Conservation (phyloP, 805 yeast genomes). For the Kodamaea lidongshanica region DNA sequence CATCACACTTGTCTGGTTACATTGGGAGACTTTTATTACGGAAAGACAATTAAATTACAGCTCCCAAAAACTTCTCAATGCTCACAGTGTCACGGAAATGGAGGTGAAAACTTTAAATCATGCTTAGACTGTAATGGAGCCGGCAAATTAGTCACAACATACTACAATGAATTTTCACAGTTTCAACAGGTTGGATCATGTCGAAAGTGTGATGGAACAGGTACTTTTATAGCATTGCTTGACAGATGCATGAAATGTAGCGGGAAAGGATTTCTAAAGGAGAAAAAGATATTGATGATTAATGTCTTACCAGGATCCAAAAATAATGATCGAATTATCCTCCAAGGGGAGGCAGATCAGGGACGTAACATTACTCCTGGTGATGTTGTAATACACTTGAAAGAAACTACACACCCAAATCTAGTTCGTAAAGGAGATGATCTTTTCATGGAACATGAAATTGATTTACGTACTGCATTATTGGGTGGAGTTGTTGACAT, state of each 20-base stretch:
- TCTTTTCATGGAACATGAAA: slow-evolving; percentile 37
- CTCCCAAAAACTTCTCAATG: slow-evolving; percentile 49
- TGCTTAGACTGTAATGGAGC: slow-evolving; percentile 40
- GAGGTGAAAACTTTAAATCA: slow-evolving; percentile 36
- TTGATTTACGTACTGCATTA: slow-evolving; percentile 50
- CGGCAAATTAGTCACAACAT: slow-evolving; percentile 41
- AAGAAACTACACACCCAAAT: slow-evolving; percentile 31
- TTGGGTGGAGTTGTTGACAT: slow-evolving; percentile 48
- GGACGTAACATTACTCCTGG: slow-evolving; percentile 56
- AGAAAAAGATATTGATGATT: slow-evolving; percentile 46
- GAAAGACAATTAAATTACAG: slow-evolving; percentile 51
- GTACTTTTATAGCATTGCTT: slow-evolving; percentile 17
- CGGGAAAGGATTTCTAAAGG: slow-evolving; percentile 39
- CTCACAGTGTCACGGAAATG: slow-evolving; percentile 45
- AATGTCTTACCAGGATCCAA: slow-evolving; percentile 52
- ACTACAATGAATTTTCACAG: slow-evolving; percentile 39
- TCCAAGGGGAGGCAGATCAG: slow-evolving; percentile 63
- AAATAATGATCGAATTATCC: slow-evolving; percentile 45
- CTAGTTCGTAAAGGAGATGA: slow-evolving; percentile 42
- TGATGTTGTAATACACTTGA: slow-evolving; percentile 54
- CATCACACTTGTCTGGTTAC: slow-evolving; percentile 49
- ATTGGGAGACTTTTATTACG: slow-evolving; percentile 51
- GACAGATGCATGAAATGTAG: slow-evolving; percentile 19
- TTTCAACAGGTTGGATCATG: slow-evolving; percentile 30
- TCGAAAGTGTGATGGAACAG: slow-evolving; percentile 30